Base-by-base conservation (phyloP, 129 eudicot species). In the Pseudognaphalium luteoalbum region DNA sequence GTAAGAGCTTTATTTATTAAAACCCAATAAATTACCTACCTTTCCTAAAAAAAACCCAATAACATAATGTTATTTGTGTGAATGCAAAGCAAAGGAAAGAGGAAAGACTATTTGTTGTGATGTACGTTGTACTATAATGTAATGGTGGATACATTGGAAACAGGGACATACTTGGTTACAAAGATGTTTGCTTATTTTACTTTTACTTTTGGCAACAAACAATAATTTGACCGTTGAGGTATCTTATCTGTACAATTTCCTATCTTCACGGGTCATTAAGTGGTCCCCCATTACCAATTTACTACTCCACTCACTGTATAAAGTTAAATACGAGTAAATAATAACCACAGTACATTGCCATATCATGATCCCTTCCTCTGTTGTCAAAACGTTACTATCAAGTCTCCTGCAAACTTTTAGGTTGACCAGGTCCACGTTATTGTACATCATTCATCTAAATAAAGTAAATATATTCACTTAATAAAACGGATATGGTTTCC, bases 171-270 rank as follows among this genome's bases (percentile, higher is more conserved):
- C 81, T 67, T 56, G 68, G 44, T 76, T 52, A 54, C 30, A 28
- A 76, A 76, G 73, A 76, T 50, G 52, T 76, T 76, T 25, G 73
- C 56, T 32, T 10, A 29, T 54, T 74, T 75, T 15, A 67, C 73
- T 76, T 76, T 76, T 56, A 67, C 68, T 76, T 72, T 72, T 22
- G 68, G 54, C 74, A 79, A 79, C 83, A 41, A 57, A 79, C 78
- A 64, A 79, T 79, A 50, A 79, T 79, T 79, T 72, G 83, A 79
- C 83, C 83, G 74, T 72, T 72, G 50, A 34, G 73, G 74, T 54
- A 68, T 73, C 50, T n/a, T 15, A 47, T 76, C 70, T 32, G 67
- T 72, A 10, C 78, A 51, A 50, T 79, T 25, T 79, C 82, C 78
- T 64, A 79, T 37, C 78, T 79, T 79, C 78, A 79, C 72, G 82